Evolutionary conservation across 129 eudicot genomes (phyloP).

Genomic region (Tagetes patula): DNA sequence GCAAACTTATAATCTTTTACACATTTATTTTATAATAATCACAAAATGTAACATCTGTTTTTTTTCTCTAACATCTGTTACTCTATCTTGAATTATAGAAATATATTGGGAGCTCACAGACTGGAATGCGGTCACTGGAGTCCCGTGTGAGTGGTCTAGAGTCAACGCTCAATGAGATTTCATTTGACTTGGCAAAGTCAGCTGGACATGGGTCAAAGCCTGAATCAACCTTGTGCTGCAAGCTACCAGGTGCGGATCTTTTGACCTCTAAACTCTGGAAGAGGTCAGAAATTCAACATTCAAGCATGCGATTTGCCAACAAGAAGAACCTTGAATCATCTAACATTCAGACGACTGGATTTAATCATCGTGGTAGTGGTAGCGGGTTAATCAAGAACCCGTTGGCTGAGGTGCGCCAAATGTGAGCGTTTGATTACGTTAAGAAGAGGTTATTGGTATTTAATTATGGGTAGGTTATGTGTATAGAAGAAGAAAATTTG

Average conservation of each 20-base stretch:
- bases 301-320: conserved; percentile 29
- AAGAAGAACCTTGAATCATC: conserved; percentile 25
- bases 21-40: too few relatives aligned
- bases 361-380: conserved; percentile 39
- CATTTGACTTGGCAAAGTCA: conserved; percentile 69
- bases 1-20: too few relatives aligned
- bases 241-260: conserved; percentile 69
- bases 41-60: background rate
- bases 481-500: conserved; percentile 6
- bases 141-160: conserved; percentile 82
- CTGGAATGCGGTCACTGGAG: conserved; percentile 71
- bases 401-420: conserved; percentile 57
- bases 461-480: background rate
- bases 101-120: conserved; percentile 80
- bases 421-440: background rate
- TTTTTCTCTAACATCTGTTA: background rate
- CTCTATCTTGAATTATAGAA: conserved; percentile 35
- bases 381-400: conserved; percentile 72
- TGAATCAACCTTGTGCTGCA: conserved; percentile 57
- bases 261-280: conserved; percentile 68
- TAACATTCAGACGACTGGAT: conserved; percentile 39
- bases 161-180: conserved; percentile 67
- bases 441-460: conserved; percentile 4
- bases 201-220: conserved; percentile 54
- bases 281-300: conserved; percentile 44